phyloP scores from a whole-genome alignment of 73 alveolate species.

The Uronychia setigera region DNA sequence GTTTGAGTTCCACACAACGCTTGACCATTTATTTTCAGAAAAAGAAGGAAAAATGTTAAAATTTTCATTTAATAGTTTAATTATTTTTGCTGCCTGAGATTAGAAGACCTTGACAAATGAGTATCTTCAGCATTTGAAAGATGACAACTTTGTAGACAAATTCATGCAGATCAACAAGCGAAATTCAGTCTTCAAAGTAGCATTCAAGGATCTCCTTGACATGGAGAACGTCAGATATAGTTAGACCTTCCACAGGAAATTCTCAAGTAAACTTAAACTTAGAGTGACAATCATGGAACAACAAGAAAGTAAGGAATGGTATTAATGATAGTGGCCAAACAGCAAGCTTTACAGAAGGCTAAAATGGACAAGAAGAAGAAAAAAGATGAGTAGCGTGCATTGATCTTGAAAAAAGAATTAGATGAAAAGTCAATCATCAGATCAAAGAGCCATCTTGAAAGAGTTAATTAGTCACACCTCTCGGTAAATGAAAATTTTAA shows the following conservation, averaged over 20 bases:
- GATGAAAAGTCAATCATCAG: not conserved
- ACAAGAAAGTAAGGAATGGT: too few species aligned
- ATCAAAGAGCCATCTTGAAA: not conserved
- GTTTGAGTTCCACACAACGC: too few species aligned
- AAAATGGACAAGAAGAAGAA: not conserved
- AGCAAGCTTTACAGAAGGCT: not conserved
- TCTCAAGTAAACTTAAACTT: too few species aligned
- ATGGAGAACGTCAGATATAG: too few species aligned
- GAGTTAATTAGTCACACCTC: not conserved
- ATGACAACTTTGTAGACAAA: not conserved
- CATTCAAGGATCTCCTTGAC: not conserved
- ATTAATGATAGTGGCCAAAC: not conserved
- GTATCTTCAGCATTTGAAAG: not conserved
- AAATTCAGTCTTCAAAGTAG: not conserved
- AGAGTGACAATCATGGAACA: too few species aligned
- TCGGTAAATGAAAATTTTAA: not conserved
- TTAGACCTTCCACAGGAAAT: too few species aligned
- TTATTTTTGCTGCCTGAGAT: not conserved
- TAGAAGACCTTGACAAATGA: not conserved
- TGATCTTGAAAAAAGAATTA: not conserved
- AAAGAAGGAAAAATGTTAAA: too few species aligned
- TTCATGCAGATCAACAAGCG: not conserved
- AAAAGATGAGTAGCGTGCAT: not conserved
- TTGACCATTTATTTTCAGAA: too few species aligned
- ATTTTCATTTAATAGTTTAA: too few species aligned